phyloP scores from a whole-genome alignment of 805 yeast genomes.

The Lachancea kluyveri region DNA sequence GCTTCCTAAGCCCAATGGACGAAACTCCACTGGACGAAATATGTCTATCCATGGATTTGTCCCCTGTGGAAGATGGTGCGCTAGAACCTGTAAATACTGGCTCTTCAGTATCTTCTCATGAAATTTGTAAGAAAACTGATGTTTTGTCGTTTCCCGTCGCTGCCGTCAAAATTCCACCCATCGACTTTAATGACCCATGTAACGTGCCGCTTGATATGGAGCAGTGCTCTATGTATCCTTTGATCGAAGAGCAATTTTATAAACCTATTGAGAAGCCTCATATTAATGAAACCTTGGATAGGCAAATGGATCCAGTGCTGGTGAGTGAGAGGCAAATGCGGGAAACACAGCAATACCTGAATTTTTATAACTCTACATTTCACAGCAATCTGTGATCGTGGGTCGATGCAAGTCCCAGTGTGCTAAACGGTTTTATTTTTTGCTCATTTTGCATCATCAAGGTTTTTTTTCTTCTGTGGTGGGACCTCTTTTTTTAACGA shows the following conservation, averaged over 20 bases:
- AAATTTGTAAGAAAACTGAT: conserved; percentile 4
- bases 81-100: conserved; percentile 19
- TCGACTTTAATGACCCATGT: conserved; percentile 11
- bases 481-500: too few species aligned
- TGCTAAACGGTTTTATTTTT: too few species aligned
- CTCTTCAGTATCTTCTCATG: conserved; percentile 21
- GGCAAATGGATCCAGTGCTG: conserved; percentile 13
- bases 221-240: conserved; percentile 12
- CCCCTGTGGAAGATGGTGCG: conserved; percentile 17
- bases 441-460: not conserved
- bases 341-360: conserved; percentile 27
- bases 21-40: conserved; percentile 15
- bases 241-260: conserved; percentile 1
- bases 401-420: too few species aligned
- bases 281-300: conserved; percentile 9
- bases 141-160: conserved; percentile 1
- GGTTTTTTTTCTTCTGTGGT: not conserved
- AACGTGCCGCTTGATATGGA: conserved; percentile 19
- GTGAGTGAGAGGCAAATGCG: conserved; percentile 21
- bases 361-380: conserved; percentile 23
- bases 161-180: conserved; percentile 1
- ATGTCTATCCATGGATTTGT: conserved; percentile 13
- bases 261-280: not conserved
- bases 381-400: conserved; percentile 5
- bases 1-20: conserved; percentile 7